phyloP scores from a whole-genome alignment of 768 basidiomycete genomes.

The Suillus variegatus region DNA sequence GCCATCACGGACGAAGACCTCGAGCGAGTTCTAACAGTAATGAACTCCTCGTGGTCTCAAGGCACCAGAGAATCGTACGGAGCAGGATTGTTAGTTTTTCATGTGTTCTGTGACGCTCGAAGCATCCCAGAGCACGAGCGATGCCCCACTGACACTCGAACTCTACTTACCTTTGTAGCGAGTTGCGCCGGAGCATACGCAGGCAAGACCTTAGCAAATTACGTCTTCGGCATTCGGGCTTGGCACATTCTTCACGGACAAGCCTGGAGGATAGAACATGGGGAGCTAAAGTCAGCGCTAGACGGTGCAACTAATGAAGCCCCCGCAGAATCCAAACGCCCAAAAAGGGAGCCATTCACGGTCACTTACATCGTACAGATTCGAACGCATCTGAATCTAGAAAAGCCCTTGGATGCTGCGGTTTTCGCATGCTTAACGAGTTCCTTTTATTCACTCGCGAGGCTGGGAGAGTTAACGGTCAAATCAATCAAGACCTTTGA shows the following conservation, averaged over 20 bases:
- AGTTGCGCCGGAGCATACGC: conserved; percentile 32
- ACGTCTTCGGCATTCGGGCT: conserved; percentile 19
- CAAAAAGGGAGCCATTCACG: too few relatives aligned
- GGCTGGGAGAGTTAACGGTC: conserved; percentile 36
- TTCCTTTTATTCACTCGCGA: conserved; percentile 34
- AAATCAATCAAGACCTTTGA: not conserved
- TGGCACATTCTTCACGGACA: conserved; percentile 17
- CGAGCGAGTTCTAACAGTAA: not conserved
- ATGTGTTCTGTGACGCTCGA: conserved; percentile 40
- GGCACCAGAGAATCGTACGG: conserved; percentile 39
- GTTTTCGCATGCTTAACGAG: conserved; percentile 33
- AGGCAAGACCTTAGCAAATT: conserved; percentile 15
- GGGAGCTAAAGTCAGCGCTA: not conserved
- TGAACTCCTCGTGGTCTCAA: conserved; percentile 28
- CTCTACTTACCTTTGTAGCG: conserved; percentile 34
- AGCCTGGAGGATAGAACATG: not conserved
- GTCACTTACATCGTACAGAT: too few relatives aligned
- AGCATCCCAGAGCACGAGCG: conserved; percentile 14
- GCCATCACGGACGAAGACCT: too few relatives aligned
- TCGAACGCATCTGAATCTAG: too few relatives aligned
- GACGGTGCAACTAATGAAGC: too few relatives aligned
- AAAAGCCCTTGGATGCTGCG: not conserved
- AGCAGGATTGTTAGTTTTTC: conserved; percentile 38
- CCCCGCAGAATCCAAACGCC: too few relatives aligned
- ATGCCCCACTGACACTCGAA: conserved; percentile 24